Conservation (phyloP, 805 yeast genomes). For the Metschnikowia reukaufii region DNA sequence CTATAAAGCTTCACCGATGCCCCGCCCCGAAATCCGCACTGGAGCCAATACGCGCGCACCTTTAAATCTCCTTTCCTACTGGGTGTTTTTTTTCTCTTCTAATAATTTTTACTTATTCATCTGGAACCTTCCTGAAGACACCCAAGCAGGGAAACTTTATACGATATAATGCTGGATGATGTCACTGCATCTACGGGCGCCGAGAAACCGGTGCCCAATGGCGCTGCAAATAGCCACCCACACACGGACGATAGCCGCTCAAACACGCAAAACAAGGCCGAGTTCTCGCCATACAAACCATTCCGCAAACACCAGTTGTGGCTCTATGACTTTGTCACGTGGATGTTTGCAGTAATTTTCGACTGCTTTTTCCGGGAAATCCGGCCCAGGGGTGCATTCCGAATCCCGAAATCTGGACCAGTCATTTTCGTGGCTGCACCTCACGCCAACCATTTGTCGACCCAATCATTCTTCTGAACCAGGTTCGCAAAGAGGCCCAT, state of each 20-base stretch:
- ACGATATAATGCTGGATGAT: not conserved
- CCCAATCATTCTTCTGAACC: constrained; percentile 80
- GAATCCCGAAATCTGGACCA: constrained; percentile 70
- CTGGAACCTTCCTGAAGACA: no score
- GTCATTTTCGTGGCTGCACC: constrained; percentile 95
- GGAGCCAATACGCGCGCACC: no score
- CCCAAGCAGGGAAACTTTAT: no score
- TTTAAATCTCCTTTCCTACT: no score
- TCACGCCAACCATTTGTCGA: constrained; percentile 93
- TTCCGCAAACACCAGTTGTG: constrained; percentile 15
- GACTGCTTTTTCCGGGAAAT: constrained; percentile 85
- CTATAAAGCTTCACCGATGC: no score
- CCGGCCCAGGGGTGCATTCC: constrained; percentile 81
- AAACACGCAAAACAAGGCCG: not conserved
- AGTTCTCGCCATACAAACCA: constrained; percentile 16
- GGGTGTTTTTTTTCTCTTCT: no score
- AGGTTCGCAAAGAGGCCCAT: constrained; percentile 63
- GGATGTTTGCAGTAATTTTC: constrained; percentile 50
- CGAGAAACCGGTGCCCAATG: not conserved
- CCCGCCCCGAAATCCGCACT: no score
- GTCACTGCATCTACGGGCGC: not conserved
- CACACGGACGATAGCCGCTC: not conserved
- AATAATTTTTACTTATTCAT: no score
- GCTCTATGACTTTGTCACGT: constrained; percentile 51
- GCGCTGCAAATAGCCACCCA: not conserved